Base-by-base conservation (phyloP, 2,329 filamentous ascomycete species). In the Phyllosticta citribraziliensis region DNA sequence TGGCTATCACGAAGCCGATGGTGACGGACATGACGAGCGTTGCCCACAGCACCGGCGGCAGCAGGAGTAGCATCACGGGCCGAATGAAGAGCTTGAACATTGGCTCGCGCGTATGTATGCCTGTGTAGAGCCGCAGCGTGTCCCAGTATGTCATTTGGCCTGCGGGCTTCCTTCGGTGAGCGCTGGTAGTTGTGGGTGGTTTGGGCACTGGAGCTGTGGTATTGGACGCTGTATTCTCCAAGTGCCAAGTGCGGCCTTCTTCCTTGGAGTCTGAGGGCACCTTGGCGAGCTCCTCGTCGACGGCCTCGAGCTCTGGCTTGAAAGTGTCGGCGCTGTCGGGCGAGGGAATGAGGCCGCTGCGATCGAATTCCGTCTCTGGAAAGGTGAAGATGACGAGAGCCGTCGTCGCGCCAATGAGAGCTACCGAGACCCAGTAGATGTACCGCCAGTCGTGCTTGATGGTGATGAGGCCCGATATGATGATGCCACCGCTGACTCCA, bases 21-120 rank as follows among this genome's bases (percentile, higher is more conserved):
- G 80, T 82, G 2, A 79, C 80, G 1, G 81, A 75, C 70, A 81
- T 76, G 19, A 82, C 77, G 2, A 83, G 70, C 11, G 81, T 79
- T 2, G 79, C 79, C 81, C 81, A 84, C 2, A 84, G 70, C 0
- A 84, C 78, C 0, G 79, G 75, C 5, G 82, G 82, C 1, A 84
- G 72, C 2, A 75, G 61, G 11, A 83, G 76, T 27, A 84, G 70
- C 2, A 76, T 73, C 20, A 84, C 67, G 1, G 82, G 82, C 0
- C 82, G 78, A 8, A 79, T 50, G 60, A 79, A 74, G 65, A 84
- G 76, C 62, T 75, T 79, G 58, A 73, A 67, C 1, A 82, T 60
- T 30, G 74, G 75, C 66, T 84, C 81, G 3, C 71, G 62, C 0
- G 80, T 83, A 59, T 76, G 71, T 0, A 64, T 71, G 2, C 72